Evolutionary conservation across 768 basidiomycete genomes (phyloP).

Genomic region (Suillus alpinus): DNA sequence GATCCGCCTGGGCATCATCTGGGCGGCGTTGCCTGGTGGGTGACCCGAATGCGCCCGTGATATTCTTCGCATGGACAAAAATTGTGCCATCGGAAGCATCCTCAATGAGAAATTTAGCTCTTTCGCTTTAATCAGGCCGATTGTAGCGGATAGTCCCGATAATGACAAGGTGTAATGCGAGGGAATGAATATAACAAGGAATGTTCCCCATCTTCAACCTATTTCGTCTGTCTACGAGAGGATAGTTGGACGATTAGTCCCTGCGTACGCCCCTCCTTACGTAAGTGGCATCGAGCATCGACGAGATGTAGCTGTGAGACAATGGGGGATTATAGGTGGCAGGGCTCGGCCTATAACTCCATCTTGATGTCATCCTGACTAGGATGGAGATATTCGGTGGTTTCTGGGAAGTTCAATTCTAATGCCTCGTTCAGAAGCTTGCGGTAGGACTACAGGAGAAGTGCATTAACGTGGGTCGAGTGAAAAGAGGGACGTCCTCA

Average conservation of each 20-base stretch:
- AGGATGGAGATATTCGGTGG: conserved; percentile 23
- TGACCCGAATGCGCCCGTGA: background rate
- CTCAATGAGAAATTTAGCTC: conserved; percentile 1
- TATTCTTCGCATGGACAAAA: background rate
- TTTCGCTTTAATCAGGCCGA: background rate
- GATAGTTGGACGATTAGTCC: background rate
- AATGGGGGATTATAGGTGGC: background rate
- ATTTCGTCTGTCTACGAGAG: background rate
- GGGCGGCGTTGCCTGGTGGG: background rate
- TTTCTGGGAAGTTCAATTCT: conserved; percentile 67
- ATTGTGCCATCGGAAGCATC: background rate
- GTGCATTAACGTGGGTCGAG: conserved; percentile 6
- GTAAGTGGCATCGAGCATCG: background rate
- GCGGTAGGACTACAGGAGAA: conserved; percentile 60
- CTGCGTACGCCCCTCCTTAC: background rate
- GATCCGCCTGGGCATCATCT: background rate
- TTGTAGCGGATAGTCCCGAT: background rate
- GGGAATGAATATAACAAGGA: background rate
- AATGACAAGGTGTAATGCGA: background rate
- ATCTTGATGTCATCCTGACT: conserved; percentile 1
- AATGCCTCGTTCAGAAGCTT: conserved; percentile 67
- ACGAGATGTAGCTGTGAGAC: background rate
- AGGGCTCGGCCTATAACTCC: background rate
- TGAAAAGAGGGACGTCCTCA: conserved; percentile 30
- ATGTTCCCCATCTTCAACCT: background rate